Conservation (phyloP, 805 yeast species). For the Saturnispora gosingensis region DNA sequence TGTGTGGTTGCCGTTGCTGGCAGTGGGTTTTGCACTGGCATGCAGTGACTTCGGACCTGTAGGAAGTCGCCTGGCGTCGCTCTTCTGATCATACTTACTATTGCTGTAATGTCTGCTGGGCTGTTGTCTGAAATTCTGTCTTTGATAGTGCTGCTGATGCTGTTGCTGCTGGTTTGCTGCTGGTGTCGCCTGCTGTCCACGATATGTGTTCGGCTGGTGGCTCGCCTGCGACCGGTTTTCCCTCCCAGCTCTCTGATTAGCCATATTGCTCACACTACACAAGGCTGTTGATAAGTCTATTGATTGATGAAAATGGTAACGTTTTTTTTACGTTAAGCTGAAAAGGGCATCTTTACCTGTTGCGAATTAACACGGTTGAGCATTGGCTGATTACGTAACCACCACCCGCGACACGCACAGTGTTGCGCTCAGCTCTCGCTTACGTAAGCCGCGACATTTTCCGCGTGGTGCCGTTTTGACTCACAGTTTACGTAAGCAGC, state of each 20-base stretch:
- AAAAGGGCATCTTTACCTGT: too few relatives aligned
- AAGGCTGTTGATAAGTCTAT: neutral
- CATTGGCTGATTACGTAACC: too few relatives aligned
- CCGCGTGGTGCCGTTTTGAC: too few relatives aligned
- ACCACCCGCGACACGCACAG: too few relatives aligned
- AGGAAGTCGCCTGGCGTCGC: constrained; percentile 5
- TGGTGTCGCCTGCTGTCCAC: neutral
- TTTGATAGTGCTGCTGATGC: neutral
- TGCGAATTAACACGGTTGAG: too few relatives aligned
- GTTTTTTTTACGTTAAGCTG: too few relatives aligned
- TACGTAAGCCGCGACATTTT: too few relatives aligned
- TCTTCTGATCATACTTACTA: neutral
- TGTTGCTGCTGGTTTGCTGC: neutral
- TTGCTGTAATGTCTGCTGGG: neutral
- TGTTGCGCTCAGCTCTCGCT: too few relatives aligned
- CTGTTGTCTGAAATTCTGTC: neutral
- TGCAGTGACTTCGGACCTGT: constrained; percentile 12
- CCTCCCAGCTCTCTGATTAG: neutral
- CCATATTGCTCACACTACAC: neutral
- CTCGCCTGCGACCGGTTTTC: neutral
- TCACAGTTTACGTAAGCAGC: too few relatives aligned
- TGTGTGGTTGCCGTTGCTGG: neutral
- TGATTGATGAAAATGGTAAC: neutral
- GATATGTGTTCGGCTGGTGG: neutral
- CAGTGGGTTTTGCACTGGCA: neutral